These are phyloP conservation scores for Cordyceps fumosorosea DNA, from an alignment of 2,329 filamentous ascomycete genomes.

Conservation along the genomic window DNA sequence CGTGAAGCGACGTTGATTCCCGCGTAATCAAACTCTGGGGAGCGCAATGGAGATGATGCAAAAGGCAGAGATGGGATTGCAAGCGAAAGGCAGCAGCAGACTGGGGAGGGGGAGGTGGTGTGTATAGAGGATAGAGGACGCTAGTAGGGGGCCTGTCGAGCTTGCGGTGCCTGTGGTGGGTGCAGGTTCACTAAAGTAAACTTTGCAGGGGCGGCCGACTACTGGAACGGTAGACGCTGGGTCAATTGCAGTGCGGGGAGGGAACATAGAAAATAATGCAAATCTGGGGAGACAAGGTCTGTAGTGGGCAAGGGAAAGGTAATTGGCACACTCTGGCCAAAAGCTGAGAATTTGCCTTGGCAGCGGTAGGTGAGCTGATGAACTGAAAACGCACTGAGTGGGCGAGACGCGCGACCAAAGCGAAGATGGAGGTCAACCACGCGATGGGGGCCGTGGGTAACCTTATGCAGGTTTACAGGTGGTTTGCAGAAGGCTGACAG, in stretches of 20 bases:
- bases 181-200: background rate
- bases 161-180: background rate
- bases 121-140: background rate
- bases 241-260: background rate
- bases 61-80: background rate
- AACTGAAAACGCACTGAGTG: background rate
- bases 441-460: background rate
- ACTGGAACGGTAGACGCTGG: background rate
- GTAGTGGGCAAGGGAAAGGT: background rate
- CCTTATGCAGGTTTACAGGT: background rate
- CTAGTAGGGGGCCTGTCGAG: background rate
- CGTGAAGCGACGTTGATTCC: slow-evolving; percentile 1
- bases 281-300: background rate
- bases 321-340: background rate
- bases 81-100: background rate
- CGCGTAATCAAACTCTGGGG: background rate
- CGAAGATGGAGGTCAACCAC: background rate
- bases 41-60: background rate
- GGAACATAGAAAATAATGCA: background rate
- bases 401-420: slow-evolving; percentile 2
- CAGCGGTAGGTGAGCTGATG: background rate
- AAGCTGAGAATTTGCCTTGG: background rate
- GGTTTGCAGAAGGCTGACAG: background rate
- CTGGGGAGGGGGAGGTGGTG: background rate
- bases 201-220: background rate